Evolutionary conservation across 1,284 basidiomycete genomes (phyloP).

Genomic region (Ustilago cynodontis): DNA sequence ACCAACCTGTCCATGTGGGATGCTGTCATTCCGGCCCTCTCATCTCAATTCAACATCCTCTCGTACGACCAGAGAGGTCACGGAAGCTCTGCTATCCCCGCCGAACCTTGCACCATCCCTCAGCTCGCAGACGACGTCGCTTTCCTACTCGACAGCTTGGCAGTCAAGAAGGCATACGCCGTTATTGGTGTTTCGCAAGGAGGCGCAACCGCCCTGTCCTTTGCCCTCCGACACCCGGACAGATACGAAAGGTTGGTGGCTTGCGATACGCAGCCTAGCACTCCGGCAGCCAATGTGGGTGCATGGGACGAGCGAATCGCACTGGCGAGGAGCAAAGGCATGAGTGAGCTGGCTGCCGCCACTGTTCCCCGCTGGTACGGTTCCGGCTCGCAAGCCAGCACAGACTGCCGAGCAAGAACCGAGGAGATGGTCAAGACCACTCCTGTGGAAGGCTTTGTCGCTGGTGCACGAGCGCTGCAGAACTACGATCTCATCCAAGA

Average conservation of each 20-base stretch:
- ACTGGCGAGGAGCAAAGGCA: conserved; percentile 63
- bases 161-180: conserved; percentile 62
- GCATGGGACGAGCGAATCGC: conserved; percentile 72
- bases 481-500: conserved; percentile 70
- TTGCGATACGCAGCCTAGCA: conserved; percentile 71
- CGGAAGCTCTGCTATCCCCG: conserved; percentile 68
- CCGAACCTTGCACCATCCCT: conserved; percentile 68
- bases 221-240: conserved; percentile 69
- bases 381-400: conserved; percentile 58
- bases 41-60: conserved; percentile 70
- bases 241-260: conserved; percentile 68
- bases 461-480: conserved; percentile 70
- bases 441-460: conserved; percentile 70
- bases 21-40: conserved; percentile 66
- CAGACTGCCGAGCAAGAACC: conserved; percentile 47
- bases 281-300: conserved; percentile 70
- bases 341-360: conserved; percentile 69
- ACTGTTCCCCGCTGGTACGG: conserved; percentile 72
- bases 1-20: conserved; percentile 72
- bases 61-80: conserved; percentile 72
- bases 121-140: conserved; percentile 71
- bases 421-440: conserved; percentile 67
- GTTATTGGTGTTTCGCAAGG: conserved; percentile 72
- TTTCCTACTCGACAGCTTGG: conserved; percentile 67
- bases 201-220: conserved; percentile 71